Evolutionary conservation across 306 rosid species (phyloP), one percentile per base, ranked within the genome.

Genomic region (Morella rubra): DNA sequence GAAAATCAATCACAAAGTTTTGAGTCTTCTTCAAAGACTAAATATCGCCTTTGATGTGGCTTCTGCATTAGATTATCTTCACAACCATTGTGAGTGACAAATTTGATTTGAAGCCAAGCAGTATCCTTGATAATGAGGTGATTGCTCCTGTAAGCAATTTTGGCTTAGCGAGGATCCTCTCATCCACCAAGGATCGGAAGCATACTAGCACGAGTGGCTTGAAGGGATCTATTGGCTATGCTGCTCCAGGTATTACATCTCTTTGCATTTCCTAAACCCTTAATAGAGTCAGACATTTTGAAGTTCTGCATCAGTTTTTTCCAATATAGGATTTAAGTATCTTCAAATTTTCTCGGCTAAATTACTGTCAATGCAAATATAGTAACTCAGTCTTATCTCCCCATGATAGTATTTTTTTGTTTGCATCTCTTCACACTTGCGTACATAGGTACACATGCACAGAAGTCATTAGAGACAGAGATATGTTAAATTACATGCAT

Each of bases 61-160:
- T 55, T 66, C 22, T 16, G 70, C 82, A 45, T 8, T 73, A 1
- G 71, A 79, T 5, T 79, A 79, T 79, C 71, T 79, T 13, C 82
- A 73, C 15, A 22, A 73, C 5, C 50, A 79, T 0, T 52, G 77
- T 65, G 73, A 73, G 8, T 40, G 47, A n/a, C 8, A 62, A 16
- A 13, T 79, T 10, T 11, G 82, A 79, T 32, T 2, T 79, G 0
- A 79, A 79, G 74, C 82, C 81, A 5, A 71, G 76, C 2, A 27
- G 2, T 27, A 2, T 27, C 2, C 32, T 27, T 1, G 32, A 27
- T 27, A 41, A 71, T 46, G 50, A 47, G 19, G 46, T 73, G 73
- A 71, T 71, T 16, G 73, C 73, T 44, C 73, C 44, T 7, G 73
- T 79, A 32, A 66, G 84, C 76, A 81, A 83, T 72, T 83, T 83